Conservation (phyloP, 1,284 basidiomycete species). For the Porogramme epimiltina region DNA sequence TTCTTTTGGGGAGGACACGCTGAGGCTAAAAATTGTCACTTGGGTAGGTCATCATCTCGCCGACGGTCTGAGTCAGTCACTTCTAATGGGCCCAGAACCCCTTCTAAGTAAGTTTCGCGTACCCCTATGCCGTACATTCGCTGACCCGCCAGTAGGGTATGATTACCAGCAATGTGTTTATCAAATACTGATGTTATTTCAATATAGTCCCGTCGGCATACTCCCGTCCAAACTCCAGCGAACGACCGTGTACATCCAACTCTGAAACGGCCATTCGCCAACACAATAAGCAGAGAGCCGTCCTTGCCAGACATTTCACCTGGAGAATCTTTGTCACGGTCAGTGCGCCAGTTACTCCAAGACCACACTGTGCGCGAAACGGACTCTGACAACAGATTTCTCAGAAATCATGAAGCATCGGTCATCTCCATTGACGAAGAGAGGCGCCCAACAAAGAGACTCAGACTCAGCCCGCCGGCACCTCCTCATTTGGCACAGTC, state of each 20-base stretch:
- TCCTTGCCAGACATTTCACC: background rate
- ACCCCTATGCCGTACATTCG: background rate
- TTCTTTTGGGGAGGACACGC: no score
- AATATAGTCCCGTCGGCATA: slow-evolving; percentile 5
- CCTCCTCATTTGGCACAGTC: background rate
- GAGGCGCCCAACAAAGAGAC: slow-evolving; percentile 17
- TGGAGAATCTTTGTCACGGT: background rate
- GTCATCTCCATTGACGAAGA: no score
- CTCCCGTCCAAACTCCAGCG: no score
- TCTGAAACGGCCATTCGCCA: slow-evolving; percentile 10
- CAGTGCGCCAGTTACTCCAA: slow-evolving; percentile 10
- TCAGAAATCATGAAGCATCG: no score
- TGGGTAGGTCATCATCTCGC: slow-evolving; percentile 8
- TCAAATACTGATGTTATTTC: background rate
- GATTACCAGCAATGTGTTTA: no score
- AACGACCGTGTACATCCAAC: no score
- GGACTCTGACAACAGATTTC: background rate
- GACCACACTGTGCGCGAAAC: background rate
- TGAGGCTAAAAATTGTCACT: background rate
- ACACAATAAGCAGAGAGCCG: background rate
- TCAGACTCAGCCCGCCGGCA: slow-evolving; percentile 6
- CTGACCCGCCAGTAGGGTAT: no score
- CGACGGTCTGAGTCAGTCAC: slow-evolving; percentile 20
- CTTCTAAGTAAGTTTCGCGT: slow-evolving; percentile 11
- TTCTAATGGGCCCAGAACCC: slow-evolving; percentile 13